phyloP scores from a whole-genome alignment of 2,329 filamentous ascomycete species.

The Chaetomium sp. region DNA sequence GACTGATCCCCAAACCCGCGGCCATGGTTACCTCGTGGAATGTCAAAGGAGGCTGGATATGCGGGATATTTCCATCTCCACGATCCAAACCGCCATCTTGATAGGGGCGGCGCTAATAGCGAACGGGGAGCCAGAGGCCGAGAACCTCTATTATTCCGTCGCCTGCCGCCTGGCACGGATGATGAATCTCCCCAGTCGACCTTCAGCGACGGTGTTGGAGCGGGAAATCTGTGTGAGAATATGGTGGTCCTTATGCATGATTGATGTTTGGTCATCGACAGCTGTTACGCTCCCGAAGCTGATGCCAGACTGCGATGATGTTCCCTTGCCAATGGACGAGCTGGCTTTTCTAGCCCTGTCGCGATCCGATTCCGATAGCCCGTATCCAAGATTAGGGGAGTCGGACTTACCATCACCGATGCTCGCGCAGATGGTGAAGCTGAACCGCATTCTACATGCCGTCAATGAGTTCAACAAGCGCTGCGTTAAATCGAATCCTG shows the following conservation, averaged over 20 bases:
- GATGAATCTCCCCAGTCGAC: neutral
- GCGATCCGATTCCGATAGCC: no score
- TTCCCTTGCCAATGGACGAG: slow-evolving; percentile 8
- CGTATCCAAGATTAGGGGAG: no score
- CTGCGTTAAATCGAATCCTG: no score
- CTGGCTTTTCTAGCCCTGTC: neutral
- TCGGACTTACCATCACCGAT: neutral
- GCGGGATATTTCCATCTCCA: neutral
- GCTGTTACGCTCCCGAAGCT: neutral
- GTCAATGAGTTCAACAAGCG: neutral
- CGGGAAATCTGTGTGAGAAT: neutral
- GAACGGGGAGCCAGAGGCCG: neutral
- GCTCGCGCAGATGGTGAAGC: slow-evolving; percentile 6
- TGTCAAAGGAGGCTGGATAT: slow-evolving; percentile 4
- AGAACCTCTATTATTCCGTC: neutral
- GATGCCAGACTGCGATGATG: neutral
- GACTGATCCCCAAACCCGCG: neutral
- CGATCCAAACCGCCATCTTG: neutral
- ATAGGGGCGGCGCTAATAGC: neutral
- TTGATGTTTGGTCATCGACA: neutral
- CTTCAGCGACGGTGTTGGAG: neutral
- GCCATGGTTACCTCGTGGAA: neutral
- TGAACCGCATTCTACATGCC: slow-evolving; percentile 1
- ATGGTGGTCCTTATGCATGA: neutral
- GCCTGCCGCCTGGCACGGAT: slow-evolving; percentile 4